Conservation (phyloP, 192 early-diverging fungal genomes). For the Chytriomyces sp. region DNA sequence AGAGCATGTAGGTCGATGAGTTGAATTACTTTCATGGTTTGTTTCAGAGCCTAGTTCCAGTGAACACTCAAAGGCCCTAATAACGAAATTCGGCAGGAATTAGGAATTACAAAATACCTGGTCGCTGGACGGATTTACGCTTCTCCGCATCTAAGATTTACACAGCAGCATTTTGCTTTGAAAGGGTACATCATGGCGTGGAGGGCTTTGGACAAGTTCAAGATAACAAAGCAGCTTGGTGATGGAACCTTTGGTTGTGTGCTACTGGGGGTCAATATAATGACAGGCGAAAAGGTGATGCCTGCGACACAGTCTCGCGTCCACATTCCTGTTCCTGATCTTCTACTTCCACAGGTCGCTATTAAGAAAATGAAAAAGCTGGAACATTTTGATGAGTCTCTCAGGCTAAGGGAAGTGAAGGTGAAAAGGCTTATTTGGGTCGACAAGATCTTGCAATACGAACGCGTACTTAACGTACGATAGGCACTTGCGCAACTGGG, state of each 20-base stretch:
- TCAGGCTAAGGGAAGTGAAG: conserved; percentile 77
- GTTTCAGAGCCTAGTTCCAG: too few relatives aligned
- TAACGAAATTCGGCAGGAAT: too few relatives aligned
- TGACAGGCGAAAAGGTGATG: conserved; percentile 68
- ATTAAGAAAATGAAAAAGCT: conserved; percentile 89
- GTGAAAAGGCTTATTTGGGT: conserved; percentile 36
- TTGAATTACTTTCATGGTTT: too few relatives aligned
- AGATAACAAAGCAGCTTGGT: conserved; percentile 72
- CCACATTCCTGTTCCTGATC: neutral
- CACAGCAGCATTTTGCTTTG: too few relatives aligned
- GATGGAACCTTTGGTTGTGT: conserved; percentile 85
- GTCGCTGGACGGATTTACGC: too few relatives aligned
- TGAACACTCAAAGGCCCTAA: too few relatives aligned
- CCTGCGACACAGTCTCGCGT: neutral
- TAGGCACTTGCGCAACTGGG: conserved; percentile 69
- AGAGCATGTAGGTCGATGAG: too few relatives aligned
- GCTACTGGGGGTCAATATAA: conserved; percentile 62
- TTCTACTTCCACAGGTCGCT: conserved; percentile 66
- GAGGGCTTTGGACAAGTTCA: conserved; percentile 54
- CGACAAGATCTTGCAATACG: neutral
- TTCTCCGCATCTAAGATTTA: too few relatives aligned
- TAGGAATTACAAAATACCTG: too few relatives aligned
- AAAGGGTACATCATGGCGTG: too few relatives aligned
- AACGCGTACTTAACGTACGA: neutral
- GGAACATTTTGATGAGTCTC: conserved; percentile 65